Evolutionary conservation across 441 rosid genomes (phyloP).

Genomic region (Euphorbia celastroides): DNA sequence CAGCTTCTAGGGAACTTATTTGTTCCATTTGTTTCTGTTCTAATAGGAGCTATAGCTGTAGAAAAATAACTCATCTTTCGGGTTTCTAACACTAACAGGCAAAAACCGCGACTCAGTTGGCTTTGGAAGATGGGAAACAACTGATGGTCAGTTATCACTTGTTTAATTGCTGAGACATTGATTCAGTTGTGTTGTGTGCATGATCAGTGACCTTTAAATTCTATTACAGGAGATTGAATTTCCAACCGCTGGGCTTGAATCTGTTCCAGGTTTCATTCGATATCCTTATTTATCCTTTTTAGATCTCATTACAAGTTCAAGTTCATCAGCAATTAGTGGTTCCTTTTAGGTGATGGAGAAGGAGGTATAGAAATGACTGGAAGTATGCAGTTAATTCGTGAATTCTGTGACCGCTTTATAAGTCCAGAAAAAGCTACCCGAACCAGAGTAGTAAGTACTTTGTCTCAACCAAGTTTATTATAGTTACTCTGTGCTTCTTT

Average conservation of each 20-base stretch:
- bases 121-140: slow-evolving; percentile 55
- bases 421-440: slow-evolving; percentile 50
- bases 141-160: slow-evolving; percentile 75
- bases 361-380: slow-evolving; percentile 93
- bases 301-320: background rate
- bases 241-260: slow-evolving; percentile 88
- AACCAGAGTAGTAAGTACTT: slow-evolving; percentile 69
- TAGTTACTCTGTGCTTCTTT: background rate
- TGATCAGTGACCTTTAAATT: slow-evolving; percentile 21
- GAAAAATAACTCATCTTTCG: slow-evolving; percentile 16
- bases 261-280: slow-evolving; percentile 65
- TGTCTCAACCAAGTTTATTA: background rate
- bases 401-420: slow-evolving; percentile 68
- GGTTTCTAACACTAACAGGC: slow-evolving; percentile 40
- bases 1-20: background rate
- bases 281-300: slow-evolving; percentile 6
- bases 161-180: background rate
- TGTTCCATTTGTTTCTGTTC: background rate
- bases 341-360: slow-evolving; percentile 85
- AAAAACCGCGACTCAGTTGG: slow-evolving; percentile 59
- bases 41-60: slow-evolving; percentile 6
- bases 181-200: background rate
- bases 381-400: slow-evolving; percentile 80
- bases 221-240: slow-evolving; percentile 83
- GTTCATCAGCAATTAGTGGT: slow-evolving; percentile 2